These are phyloP conservation scores for Wickerhamomyces xylosicus DNA, from an alignment of 805 yeast species.

Conservation along the genomic window DNA sequence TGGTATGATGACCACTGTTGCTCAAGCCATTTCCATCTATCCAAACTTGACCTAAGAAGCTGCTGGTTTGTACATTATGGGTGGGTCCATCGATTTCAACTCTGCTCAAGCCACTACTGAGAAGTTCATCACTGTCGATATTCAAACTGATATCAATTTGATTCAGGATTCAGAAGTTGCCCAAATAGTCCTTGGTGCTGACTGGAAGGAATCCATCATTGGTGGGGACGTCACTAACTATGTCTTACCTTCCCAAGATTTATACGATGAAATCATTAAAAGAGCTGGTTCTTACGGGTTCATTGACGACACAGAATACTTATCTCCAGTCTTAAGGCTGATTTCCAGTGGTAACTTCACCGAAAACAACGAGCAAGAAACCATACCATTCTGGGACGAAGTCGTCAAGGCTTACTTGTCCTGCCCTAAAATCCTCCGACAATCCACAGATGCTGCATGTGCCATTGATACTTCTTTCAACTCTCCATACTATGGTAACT, in stretches of 20 bases:
- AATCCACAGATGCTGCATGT: slow-evolving; percentile 21
- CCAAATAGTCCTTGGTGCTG: slow-evolving; percentile 30
- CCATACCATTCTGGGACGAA: slow-evolving; percentile 34
- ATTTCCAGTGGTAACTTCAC: slow-evolving; percentile 27
- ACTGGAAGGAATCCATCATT: slow-evolving; percentile 27
- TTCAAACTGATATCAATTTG: slow-evolving; percentile 32
- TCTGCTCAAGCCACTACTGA: slow-evolving; percentile 24
- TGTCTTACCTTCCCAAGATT: slow-evolving; percentile 27
- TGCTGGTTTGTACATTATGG: slow-evolving; percentile 31
- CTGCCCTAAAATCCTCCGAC: slow-evolving; percentile 24
- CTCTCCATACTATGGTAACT: slow-evolving; percentile 32
- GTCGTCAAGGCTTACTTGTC: slow-evolving; percentile 29
- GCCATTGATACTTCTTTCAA: slow-evolving; percentile 30
- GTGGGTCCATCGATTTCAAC: slow-evolving; percentile 33
- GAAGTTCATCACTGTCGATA: slow-evolving; percentile 22
- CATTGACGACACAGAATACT: slow-evolving; percentile 21
- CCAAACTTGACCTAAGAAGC: slow-evolving; percentile 29
- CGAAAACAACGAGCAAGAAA: slow-evolving; percentile 21
- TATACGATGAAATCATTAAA: slow-evolving; percentile 24
- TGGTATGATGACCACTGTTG: slow-evolving; percentile 33
- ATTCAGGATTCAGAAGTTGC: slow-evolving; percentile 37
- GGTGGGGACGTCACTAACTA: slow-evolving; percentile 34
- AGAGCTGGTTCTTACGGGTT: slow-evolving; percentile 24
- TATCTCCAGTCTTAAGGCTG: slow-evolving; percentile 20
- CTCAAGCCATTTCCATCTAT: slow-evolving; percentile 31